Evolutionary conservation across 1,284 basidiomycete genomes (phyloP), one percentile per base, ranked within the genome.

Genomic region (Pseudozyma pruni): DNA sequence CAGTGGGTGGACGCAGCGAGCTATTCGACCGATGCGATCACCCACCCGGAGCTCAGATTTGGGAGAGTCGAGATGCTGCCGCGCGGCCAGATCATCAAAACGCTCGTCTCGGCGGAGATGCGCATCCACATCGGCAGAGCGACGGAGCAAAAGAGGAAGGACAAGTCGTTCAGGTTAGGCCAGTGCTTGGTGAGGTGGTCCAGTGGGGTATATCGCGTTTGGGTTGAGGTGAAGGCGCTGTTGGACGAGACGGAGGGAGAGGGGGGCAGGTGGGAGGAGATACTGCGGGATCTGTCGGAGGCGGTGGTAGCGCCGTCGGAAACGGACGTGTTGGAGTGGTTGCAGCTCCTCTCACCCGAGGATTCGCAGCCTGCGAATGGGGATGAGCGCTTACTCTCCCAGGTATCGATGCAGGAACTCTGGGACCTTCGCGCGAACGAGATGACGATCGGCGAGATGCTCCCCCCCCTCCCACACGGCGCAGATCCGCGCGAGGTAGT

Each of bases 1-100:
- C 9, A 51, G 8, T 13, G 23, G 8, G 48, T 73, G 0, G 54
- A 59, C 25, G 31, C 52, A 8, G 50, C 52, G 13, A 6, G 14
- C 0, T 73, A 73, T 35, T 49, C 43, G 11, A 73, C 71, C 6
- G 56, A 61, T 34, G 42, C 56, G 20, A 63, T 73, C 17, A 53
- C 51, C 2, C n/a, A 33, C 2, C 23, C 45, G 1, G 25, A 20
- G 23, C 8, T 60, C 8, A 7, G 14, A 4, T 61, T 55, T n/a
- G 39, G 41, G 0, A 13, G 32, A 0, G n/a, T 54, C 4, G 23
- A 50, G 29, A 27, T 70, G 25, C 47, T 69, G 1, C 42, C 41
- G 1, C 33, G 27, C 1, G 71, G 67, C 1, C 59, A 73, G 37
- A 52, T 60, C 52, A 32, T 73, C 14, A 43, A 35, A 25, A 70